These are phyloP conservation scores for Daldinia loculata DNA, from an alignment of 495 filamentous ascomycete species.

Conservation along the genomic window DNA sequence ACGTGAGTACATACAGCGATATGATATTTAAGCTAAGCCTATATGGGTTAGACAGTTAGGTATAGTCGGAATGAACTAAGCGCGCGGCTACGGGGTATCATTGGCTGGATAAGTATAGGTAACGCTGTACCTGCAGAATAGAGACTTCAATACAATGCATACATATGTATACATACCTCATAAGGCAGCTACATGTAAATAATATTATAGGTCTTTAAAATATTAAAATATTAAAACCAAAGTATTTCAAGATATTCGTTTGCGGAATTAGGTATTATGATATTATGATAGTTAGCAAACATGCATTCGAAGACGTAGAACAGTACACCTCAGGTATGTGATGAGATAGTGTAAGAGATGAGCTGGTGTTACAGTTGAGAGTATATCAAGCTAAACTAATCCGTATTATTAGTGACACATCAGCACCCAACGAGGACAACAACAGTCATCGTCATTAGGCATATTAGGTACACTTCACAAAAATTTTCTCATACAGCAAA, in stretches of 20 bases:
- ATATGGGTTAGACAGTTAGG: neutral
- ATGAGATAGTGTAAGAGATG: neutral
- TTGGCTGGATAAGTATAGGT: neutral
- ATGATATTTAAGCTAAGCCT: neutral
- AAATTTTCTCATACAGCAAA: neutral
- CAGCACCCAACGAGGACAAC: neutral
- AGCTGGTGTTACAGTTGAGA: neutral
- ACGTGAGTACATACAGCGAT: neutral
- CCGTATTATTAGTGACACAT: conserved; percentile 5
- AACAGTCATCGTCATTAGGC: neutral
- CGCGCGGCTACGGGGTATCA: neutral
- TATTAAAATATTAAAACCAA: too few relatives aligned
- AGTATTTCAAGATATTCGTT: too few relatives aligned
- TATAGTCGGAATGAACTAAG: conserved; percentile 1
- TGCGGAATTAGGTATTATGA: too few relatives aligned
- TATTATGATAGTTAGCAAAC: too few relatives aligned
- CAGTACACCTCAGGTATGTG: neutral
- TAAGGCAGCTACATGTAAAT: neutral
- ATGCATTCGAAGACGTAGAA: too few relatives aligned
- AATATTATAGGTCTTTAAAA: neutral
- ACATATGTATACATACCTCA: too few relatives aligned
- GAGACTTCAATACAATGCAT: neutral
- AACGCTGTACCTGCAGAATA: neutral
- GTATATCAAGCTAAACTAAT: conserved; percentile 5
- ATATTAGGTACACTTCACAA: conserved; percentile 2